Percentiles rank a stretch among this genome's conserved stretches.
These are phyloP conservation scores for Taiwanofungus camphoratus DNA, from an alignment of 1,284 basidiomycete genomes.

Conservation along the genomic window DNA sequence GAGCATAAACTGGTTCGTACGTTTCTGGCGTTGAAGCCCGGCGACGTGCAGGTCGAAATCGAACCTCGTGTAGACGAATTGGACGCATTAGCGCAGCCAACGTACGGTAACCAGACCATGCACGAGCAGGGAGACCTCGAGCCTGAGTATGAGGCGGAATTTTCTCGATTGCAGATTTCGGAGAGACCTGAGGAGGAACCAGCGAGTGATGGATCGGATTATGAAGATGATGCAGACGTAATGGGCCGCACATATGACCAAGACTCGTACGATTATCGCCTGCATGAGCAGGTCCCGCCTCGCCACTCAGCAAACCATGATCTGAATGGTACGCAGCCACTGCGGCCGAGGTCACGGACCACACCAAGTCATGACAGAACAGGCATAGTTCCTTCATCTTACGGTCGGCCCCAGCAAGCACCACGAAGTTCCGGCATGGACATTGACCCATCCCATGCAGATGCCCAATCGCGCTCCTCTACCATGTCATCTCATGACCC, in stretches of 20 bases:
- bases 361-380: slow-evolving; percentile 40
- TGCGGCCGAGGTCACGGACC: slow-evolving; percentile 9
- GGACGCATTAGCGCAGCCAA: slow-evolving; percentile 39
- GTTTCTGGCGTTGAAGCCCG: slow-evolving; percentile 85
- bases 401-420: slow-evolving; percentile 19
- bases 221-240: slow-evolving; percentile 21
- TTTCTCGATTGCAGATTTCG: slow-evolving; percentile 19
- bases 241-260: slow-evolving; percentile 12
- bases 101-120: slow-evolving; percentile 29
- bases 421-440: slow-evolving; percentile 23
- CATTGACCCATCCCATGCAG: slow-evolving; percentile 21
- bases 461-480: slow-evolving; percentile 25
- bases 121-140: slow-evolving; percentile 24
- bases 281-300: neutral
- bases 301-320: neutral
- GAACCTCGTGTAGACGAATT: slow-evolving; percentile 54
- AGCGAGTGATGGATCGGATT: slow-evolving; percentile 24
- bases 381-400: slow-evolving; percentile 41
- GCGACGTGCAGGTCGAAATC: slow-evolving; percentile 74
- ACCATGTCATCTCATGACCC: slow-evolving; percentile 31
- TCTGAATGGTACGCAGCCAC: slow-evolving; percentile 7
- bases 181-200: slow-evolving; percentile 14
- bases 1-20: slow-evolving; percentile 77
- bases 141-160: slow-evolving; percentile 15
- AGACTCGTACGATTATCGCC: slow-evolving; percentile 15